phyloP scores from a whole-genome alignment of 331 rosid species.

The Arachis monticola region DNA sequence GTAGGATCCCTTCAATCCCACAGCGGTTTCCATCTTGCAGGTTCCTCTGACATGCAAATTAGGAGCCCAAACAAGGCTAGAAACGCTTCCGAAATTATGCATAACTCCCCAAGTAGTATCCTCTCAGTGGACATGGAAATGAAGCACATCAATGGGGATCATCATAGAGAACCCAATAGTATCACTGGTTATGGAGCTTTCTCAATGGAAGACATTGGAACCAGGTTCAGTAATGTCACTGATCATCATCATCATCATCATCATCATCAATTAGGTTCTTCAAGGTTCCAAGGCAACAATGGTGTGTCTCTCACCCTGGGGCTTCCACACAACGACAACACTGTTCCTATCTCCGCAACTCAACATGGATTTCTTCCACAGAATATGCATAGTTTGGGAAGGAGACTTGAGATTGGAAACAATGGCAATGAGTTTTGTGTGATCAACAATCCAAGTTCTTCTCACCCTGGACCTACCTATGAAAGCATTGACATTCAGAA shows the following conservation, averaged over 20 bases:
- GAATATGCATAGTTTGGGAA: constrained; percentile 48
- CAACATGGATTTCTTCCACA: constrained; percentile 56
- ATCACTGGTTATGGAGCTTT: constrained; percentile 49
- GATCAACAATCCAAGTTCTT: constrained; percentile 43
- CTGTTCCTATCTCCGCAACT: constrained; percentile 45
- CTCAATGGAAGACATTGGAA: constrained; percentile 55
- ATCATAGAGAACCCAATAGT: constrained; percentile 1
- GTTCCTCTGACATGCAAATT: constrained; percentile 45
- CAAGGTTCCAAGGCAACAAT: constrained; percentile 61
- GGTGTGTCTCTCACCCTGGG: constrained; percentile 76
- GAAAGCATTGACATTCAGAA: constrained; percentile 61
- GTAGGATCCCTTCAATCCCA: constrained; percentile 47
- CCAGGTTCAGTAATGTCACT: constrained; percentile 49
- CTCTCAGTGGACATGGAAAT: constrained; percentile 50
- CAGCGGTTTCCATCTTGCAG: constrained; percentile 48
- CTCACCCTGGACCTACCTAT: constrained; percentile 51
- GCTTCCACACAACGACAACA: constrained; percentile 65
- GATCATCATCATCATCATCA: neutral
- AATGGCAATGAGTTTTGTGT: constrained; percentile 49
- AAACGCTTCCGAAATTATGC: constrained; percentile 35
- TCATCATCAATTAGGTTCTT: constrained; percentile 40
- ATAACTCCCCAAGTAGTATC: constrained; percentile 46
- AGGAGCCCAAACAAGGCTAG: constrained; percentile 42
- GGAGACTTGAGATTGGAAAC: constrained; percentile 52
- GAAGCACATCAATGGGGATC: constrained; percentile 41